A percentile compares a stretch with the other conserved stretches of the same genome.
Conservation (phyloP, 192 early-diverging fungal genomes). For the Spizellomyces punctatus region DNA sequence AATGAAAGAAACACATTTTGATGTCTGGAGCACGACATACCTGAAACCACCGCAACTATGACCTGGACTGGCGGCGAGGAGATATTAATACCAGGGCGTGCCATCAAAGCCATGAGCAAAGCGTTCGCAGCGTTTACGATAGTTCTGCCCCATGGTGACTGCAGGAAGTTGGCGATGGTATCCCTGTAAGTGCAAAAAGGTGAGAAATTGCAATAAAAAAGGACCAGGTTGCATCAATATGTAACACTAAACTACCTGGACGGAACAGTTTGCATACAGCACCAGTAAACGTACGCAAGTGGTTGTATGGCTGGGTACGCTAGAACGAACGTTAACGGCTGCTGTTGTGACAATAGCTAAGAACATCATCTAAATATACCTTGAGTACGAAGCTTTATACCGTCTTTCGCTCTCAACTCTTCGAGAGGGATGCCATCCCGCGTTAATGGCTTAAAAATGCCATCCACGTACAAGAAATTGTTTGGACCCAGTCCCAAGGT, state of each 20-base stretch:
- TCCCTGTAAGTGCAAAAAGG: neutral
- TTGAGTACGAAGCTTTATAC: conserved; percentile 3
- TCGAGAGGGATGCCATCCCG: neutral
- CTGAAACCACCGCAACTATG: conserved; percentile 14
- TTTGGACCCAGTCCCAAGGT: conserved; percentile 3
- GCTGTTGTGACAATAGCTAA: neutral
- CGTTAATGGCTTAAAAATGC: neutral
- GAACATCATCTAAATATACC: neutral
- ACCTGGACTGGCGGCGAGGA: conserved; percentile 9
- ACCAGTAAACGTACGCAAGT: neutral
- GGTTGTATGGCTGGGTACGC: conserved; percentile 12
- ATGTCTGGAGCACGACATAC: neutral
- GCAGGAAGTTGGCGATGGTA: conserved; percentile 5
- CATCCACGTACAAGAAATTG: conserved; percentile 15
- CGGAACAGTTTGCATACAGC: conserved; percentile 6
- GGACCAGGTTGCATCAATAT: neutral
- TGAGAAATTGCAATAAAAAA: neutral
- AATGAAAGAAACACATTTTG: neutral
- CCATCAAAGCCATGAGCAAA: conserved; percentile 7
- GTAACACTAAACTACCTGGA: neutral
- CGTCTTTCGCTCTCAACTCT: neutral
- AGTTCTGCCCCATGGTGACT: conserved; percentile 21
- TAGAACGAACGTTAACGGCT: neutral
- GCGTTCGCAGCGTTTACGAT: conserved; percentile 10
- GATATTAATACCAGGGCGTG: conserved; percentile 10